phyloP scores from a whole-genome alignment of 371 early-diverging fungal genomes.

The Phascolomyces articulosus region DNA sequence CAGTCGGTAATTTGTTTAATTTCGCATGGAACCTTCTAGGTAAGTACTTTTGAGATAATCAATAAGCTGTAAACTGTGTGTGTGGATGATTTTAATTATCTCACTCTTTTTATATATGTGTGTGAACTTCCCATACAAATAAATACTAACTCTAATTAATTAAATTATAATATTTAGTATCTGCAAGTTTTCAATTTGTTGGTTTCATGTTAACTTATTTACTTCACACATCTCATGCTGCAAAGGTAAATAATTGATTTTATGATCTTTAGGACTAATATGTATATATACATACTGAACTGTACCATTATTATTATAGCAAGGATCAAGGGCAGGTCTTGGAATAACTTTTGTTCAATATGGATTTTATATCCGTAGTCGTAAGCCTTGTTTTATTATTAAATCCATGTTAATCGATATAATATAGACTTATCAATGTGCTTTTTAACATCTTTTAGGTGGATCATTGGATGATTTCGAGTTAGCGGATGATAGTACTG shows the following conservation, averaged over 20 bases:
- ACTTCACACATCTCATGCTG: constrained; percentile 63
- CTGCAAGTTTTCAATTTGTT: constrained; percentile 72
- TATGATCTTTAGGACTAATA: no score
- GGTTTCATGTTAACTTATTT: constrained; percentile 75
- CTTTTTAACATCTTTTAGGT: constrained; percentile 38
- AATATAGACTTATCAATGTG: neutral
- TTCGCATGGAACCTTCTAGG: constrained; percentile 68
- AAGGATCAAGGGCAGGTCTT: constrained; percentile 65
- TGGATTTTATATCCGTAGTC: constrained; percentile 57
- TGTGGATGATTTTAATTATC: no score
- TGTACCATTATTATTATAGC: constrained; percentile 33
- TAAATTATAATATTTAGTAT: constrained; percentile 40
- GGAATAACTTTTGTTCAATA: constrained; percentile 59
- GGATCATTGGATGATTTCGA: constrained; percentile 47
- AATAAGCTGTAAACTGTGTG: no score
- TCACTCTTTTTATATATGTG: neutral
- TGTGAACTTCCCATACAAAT: neutral
- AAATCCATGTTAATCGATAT: neutral
- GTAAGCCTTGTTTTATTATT: constrained; percentile 24
- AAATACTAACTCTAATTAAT: no score
- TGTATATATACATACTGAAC: neutral
- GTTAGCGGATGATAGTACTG: constrained; percentile 35
- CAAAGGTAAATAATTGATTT: constrained; percentile 43
- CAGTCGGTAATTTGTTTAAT: constrained; percentile 60
- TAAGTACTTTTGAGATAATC: no score